Evolutionary conservation across 352 stramenopile genomes (phyloP).

Genomic region (Phytopythium helicoides): DNA sequence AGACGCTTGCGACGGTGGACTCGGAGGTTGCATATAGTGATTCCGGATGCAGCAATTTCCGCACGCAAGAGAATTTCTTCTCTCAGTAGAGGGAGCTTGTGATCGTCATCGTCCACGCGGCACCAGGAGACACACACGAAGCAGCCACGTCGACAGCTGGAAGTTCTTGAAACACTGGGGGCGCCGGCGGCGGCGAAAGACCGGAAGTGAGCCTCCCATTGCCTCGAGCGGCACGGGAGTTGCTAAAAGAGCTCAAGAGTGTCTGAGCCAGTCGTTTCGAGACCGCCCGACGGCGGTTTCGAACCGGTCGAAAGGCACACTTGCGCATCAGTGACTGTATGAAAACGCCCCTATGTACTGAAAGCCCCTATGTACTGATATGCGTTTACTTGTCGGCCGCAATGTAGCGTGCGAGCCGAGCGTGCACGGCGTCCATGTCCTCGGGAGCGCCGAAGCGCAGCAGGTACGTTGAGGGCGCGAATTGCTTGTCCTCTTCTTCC

Average conservation of each 20-base stretch:
- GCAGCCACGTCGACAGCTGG: background rate
- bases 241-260: too few relatives aligned
- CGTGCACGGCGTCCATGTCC: conserved; percentile 52
- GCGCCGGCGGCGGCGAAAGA: conserved; percentile 6
- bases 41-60: conserved; percentile 90
- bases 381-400: conserved; percentile 4
- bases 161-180: too few relatives aligned
- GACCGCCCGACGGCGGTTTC: too few relatives aligned
- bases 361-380: background rate
- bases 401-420: conserved; percentile 41
- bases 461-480: conserved; percentile 72
- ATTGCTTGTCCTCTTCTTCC: conserved; percentile 35
- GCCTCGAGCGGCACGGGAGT: too few relatives aligned
- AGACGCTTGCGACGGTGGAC: conserved; percentile 29
- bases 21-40: conserved; percentile 87
- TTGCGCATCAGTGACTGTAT: too few relatives aligned
- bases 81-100: conserved; percentile 90
- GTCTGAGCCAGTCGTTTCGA: too few relatives aligned
- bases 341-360: too few relatives aligned
- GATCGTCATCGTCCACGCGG: conserved; percentile 63
- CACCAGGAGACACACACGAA: background rate
- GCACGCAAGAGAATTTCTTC: conserved; percentile 37
- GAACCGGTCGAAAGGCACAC: too few relatives aligned
- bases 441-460: conserved; percentile 59
- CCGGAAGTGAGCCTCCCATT: too few relatives aligned